Evolutionary conservation across 2,329 filamentous ascomycete species (phyloP).

Genomic region (Xylariales sp.): DNA sequence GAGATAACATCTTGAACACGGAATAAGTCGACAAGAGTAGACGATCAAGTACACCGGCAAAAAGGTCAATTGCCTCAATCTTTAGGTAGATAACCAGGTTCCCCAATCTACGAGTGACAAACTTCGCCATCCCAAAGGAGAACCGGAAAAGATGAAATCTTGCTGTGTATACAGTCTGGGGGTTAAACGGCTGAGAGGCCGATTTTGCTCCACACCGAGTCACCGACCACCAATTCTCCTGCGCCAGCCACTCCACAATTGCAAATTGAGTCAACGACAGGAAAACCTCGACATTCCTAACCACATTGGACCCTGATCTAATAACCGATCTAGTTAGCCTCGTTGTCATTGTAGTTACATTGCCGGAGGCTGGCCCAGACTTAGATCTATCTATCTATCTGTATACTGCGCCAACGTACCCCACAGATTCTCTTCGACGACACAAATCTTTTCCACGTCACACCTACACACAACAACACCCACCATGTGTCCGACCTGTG

Average conservation of each 20-base stretch:
- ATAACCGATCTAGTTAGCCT: neutral
- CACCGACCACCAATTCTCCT: too few species aligned
- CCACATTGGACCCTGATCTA: too few species aligned
- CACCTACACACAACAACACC: neutral
- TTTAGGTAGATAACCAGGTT: too few species aligned
- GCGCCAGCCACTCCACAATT: slow-evolving; percentile 1
- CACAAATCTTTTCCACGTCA: neutral
- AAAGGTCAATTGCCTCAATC: too few species aligned
- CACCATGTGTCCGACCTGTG: slow-evolving; percentile 9
- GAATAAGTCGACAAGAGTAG: too few species aligned
- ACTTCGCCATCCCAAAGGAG: too few species aligned
- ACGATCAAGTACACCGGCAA: too few species aligned
- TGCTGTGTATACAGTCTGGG: too few species aligned
- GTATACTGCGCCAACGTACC: neutral
- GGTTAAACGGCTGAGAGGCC: neutral
- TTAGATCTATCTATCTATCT: neutral
- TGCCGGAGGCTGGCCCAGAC: neutral
- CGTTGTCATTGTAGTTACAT: neutral
- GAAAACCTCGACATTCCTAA: neutral
- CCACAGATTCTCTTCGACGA: neutral
- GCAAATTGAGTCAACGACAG: neutral
- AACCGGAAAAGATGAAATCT: too few species aligned
- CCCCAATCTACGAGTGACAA: too few species aligned
- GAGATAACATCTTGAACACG: too few species aligned
- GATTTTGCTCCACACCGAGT: neutral